Evolutionary conservation across 371 early-diverging fungal genomes (phyloP), one percentile per base, ranked within the genome.

Genomic region (Mucor saturninus): DNA sequence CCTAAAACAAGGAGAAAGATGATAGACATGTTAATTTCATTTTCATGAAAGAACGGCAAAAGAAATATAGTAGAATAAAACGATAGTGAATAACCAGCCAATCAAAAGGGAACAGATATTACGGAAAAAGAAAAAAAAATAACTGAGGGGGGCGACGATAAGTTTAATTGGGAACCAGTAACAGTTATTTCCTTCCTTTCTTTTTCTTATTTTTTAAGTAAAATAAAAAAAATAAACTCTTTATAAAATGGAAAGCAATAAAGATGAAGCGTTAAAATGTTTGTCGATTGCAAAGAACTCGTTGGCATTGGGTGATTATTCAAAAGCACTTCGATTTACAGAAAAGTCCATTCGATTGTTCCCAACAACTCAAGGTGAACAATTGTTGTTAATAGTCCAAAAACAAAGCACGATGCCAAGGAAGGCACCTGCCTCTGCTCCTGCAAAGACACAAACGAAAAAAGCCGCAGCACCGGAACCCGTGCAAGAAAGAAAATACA

Each of bases 211-310:
- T 35, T 13, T 40, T 11, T 1, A 21, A 21, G 21, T 21, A 21
- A 21, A 21, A 21, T 21, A 21, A 53, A 28, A 8, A 54, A 9
- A 61, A 35, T 30, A 40, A 35, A 8, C 40, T 28, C 30, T 29
- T 45, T 45, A 32, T 45, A 45, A 45, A 45, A 94, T 93, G 94
- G 94, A 91, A 67, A 86, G 87, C 61, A 97, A 97, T 78, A 89
- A 85, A 66, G 97, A 95, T 68, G 96, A 95, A 67, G 97, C 98
- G 4, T 46, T 78, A 32, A 79, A 91, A 11, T 93, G 95, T 63
- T 68, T 96, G 4, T 68, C 80, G 4, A 90, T 95, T 67, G 95
- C 96, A 13, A 88, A 88, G 65, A 72, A 74, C 7, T 86, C 91
- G 52, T 84, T 83, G 61, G 72, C 57, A 30, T 67, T 56, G 11